Percentiles rank a stretch among this genome's conserved stretches.
Conservation (phyloP, 148 eudicot genomes). For the Linanthus parryae region DNA sequence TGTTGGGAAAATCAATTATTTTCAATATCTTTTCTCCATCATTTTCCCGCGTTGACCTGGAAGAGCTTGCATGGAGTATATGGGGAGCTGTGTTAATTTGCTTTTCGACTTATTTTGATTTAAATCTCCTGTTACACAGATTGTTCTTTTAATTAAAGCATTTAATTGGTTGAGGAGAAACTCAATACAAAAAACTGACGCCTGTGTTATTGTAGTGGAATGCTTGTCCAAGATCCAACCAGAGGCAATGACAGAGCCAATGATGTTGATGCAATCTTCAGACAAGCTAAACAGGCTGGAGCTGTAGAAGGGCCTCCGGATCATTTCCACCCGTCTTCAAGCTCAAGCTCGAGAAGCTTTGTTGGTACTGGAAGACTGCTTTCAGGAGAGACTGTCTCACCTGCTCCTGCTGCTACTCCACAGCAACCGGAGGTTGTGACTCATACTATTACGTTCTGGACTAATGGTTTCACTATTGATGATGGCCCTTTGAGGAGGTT, state of each 20-base stretch:
- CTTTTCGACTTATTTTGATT: too few relatives aligned
- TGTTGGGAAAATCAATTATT: too few relatives aligned
- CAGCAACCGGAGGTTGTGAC: conserved; percentile 65
- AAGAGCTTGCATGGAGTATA: too few relatives aligned
- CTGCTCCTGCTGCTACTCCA: conserved; percentile 44
- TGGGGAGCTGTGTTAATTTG: too few relatives aligned
- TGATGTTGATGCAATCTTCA: conserved; percentile 88
- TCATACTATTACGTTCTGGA: conserved; percentile 88
- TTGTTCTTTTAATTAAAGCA: too few relatives aligned
- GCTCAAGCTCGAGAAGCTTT: conserved; percentile 75
- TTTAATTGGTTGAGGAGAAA: too few relatives aligned
- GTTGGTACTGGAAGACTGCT: conserved; percentile 82
- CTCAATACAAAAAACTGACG: too few relatives aligned
- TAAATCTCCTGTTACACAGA: too few relatives aligned
- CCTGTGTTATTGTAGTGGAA: conserved; percentile 83
- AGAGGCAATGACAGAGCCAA: conserved; percentile 46
- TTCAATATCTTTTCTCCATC: too few relatives aligned
- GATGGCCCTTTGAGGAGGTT: conserved; percentile 85
- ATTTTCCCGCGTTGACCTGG: too few relatives aligned
- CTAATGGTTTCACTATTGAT: conserved; percentile 77
- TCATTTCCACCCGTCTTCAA: conserved; percentile 51
- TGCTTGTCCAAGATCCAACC: conserved; percentile 84
- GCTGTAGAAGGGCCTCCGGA: conserved; percentile 67
- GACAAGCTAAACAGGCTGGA: conserved; percentile 78
- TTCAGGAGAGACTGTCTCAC: conserved; percentile 49